phyloP scores from a whole-genome alignment of 768 basidiomycete genomes.

The Ramaria rubella region DNA sequence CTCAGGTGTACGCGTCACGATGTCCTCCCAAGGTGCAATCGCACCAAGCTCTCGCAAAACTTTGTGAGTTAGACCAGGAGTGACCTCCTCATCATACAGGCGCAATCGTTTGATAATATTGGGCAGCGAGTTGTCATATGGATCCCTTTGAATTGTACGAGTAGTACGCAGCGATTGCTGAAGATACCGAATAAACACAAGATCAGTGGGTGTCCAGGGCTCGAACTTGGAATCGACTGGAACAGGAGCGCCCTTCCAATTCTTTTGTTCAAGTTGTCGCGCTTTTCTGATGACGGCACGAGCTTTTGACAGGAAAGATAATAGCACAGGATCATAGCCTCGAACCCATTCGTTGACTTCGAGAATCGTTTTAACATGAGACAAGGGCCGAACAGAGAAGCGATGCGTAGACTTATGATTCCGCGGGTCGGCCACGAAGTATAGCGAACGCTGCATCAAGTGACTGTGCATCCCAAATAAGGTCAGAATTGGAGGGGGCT shows the following conservation, averaged over 20 bases:
- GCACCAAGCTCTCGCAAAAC: slow-evolving; percentile 68
- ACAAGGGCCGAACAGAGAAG: slow-evolving; percentile 59
- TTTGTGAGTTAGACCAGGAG: slow-evolving; percentile 32
- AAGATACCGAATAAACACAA: slow-evolving; percentile 53
- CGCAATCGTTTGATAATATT: slow-evolving; percentile 54
- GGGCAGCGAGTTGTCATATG: slow-evolving; percentile 46
- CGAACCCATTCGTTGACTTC: slow-evolving; percentile 45
- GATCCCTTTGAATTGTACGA: slow-evolving; percentile 52
- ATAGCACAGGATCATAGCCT: slow-evolving; percentile 32
- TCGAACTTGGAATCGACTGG: slow-evolving; percentile 18
- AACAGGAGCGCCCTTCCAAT: slow-evolving; percentile 27
- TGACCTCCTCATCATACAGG: slow-evolving; percentile 29
- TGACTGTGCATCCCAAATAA: slow-evolving; percentile 52
- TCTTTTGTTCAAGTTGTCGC: slow-evolving; percentile 23
- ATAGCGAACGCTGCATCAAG: slow-evolving; percentile 46
- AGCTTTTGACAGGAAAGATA: slow-evolving; percentile 47
- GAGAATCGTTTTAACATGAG: slow-evolving; percentile 47
- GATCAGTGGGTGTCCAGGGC: slow-evolving; percentile 45
- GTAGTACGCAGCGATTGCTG: slow-evolving; percentile 42
- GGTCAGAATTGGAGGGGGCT: slow-evolving; percentile 34
- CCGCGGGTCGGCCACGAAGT: slow-evolving; percentile 46
- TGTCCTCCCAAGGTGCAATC: slow-evolving; percentile 76
- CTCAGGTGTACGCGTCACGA: slow-evolving; percentile 35
- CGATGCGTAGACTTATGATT: slow-evolving; percentile 41
- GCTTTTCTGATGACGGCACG: slow-evolving; percentile 33